These are phyloP conservation scores for Rhipidocladum racemiflorum DNA, from an alignment of 176 grass and related monocot species.

Conservation along the genomic window DNA sequence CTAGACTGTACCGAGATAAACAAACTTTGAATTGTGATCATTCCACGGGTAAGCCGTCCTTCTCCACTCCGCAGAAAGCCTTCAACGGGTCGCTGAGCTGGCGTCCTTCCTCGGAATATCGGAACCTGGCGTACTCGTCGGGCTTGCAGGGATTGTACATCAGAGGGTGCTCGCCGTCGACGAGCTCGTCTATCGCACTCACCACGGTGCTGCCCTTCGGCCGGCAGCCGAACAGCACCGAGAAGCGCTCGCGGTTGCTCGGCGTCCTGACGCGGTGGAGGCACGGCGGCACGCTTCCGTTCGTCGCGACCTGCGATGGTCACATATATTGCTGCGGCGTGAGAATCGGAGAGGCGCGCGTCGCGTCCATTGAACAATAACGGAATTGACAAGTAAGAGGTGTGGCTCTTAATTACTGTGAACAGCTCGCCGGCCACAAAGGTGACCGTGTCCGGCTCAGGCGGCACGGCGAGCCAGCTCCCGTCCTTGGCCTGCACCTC, in stretches of 20 bases:
- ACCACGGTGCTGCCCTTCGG: neutral
- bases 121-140: slow-evolving; percentile 25
- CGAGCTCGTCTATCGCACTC: slow-evolving; percentile 13
- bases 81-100: neutral
- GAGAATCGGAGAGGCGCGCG: neutral
- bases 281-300: slow-evolving; percentile 30
- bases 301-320: slow-evolving; percentile 13
- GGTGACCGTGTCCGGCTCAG: neutral
- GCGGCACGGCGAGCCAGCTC: slow-evolving; percentile 22
- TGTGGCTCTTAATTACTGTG: too few species aligned
- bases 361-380: too few species aligned
- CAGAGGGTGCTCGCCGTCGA: slow-evolving; percentile 10
- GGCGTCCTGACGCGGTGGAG: slow-evolving; percentile 33
- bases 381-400: too few species aligned
- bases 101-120: neutral
- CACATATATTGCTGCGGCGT: neutral
- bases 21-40: neutral
- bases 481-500: slow-evolving; percentile 28
- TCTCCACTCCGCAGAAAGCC: slow-evolving; percentile 16
- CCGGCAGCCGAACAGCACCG: neutral
- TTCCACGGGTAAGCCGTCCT: neutral
- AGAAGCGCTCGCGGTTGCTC: slow-evolving; percentile 37
- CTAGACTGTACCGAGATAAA: too few species aligned
- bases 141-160: slow-evolving; percentile 7
- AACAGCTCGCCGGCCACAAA: slow-evolving; percentile 26